Evolutionary conservation across 140 eudicot genomes (phyloP), one percentile per base, ranked within the genome.

Genomic region (Cichorium intybus): DNA sequence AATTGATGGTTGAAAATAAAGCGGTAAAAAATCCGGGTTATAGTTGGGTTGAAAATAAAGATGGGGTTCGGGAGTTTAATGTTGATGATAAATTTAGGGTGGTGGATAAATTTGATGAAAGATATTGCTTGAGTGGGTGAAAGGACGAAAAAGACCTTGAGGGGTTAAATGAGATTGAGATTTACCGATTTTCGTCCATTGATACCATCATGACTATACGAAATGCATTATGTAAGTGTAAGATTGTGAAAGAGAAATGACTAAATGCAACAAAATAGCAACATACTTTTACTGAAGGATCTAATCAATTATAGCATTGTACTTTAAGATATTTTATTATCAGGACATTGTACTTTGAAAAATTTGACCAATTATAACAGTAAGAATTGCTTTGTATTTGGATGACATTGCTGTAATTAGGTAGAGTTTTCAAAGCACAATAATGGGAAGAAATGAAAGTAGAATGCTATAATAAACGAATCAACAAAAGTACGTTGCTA

Each of bases 1-100:
- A 69, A 64, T 69, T 68, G 62, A 87, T 90, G 93, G 48, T 31
- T 12, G 66, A 66, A 43, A 75, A 75, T 37, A 56, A 78, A 75
- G 81, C 82, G 8, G 69, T 75, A 11, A 90, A 90, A 81, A 73
- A 74, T 74, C 86, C 90, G n/a, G 95, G 95, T 48, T 84, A 77
- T 62, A 90, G 95, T 73, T 81, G 95, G 97, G 57, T 78, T 71
- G 83, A 82, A 60, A 67, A 60, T 48, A 64, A 68, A 56, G 77
- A 75, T 47, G 79, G 66, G 62, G 64, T 53, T 69, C 66, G 63
- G 24, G 69, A 34, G 12, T 33, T 24, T 41, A 52, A 24, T 26
- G 48, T 46, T n/a, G n/a, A n/a, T 55, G 67, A 67, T n/a, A 46
- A 34, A 26, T 6, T 55, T 18, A n/a, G n/a, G n/a, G n/a, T n/a